Conservation (phyloP, 306 rosid species). For the Vicia sativa region DNA sequence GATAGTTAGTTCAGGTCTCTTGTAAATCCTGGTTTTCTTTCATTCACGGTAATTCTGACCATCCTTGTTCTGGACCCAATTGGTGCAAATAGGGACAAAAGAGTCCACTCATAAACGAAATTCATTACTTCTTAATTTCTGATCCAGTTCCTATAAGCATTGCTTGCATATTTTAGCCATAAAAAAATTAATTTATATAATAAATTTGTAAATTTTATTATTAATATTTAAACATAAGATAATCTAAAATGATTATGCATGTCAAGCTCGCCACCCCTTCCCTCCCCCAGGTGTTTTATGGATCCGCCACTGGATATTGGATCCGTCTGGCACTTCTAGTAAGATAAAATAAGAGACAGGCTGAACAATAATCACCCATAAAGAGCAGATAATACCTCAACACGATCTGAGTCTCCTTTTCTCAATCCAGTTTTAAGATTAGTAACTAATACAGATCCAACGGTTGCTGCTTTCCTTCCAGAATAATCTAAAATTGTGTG, state of each 20-base stretch:
- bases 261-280: no score
- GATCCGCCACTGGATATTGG: no score
- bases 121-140: neutral
- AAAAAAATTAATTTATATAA: neutral
- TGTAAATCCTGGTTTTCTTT: neutral
- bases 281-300: no score
- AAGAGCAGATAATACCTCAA: constrained; percentile 57
- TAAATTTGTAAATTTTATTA: neutral
- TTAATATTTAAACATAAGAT: constrained; percentile 6
- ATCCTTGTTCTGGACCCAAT: neutral
- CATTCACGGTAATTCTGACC: neutral
- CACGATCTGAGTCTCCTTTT: constrained; percentile 89
- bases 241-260: neutral
- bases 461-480: constrained; percentile 81
- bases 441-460: constrained; percentile 85
- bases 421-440: constrained; percentile 88
- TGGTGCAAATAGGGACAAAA: neutral
- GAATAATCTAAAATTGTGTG: constrained; percentile 71
- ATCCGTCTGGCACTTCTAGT: no score
- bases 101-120: neutral
- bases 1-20: neutral
- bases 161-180: neutral
- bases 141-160: constrained; percentile 2
- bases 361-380: constrained; percentile 10
- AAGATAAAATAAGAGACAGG: constrained; percentile 11